Base-by-base conservation (phyloP, 148 eudicot genomes). In the Silene conica region DNA sequence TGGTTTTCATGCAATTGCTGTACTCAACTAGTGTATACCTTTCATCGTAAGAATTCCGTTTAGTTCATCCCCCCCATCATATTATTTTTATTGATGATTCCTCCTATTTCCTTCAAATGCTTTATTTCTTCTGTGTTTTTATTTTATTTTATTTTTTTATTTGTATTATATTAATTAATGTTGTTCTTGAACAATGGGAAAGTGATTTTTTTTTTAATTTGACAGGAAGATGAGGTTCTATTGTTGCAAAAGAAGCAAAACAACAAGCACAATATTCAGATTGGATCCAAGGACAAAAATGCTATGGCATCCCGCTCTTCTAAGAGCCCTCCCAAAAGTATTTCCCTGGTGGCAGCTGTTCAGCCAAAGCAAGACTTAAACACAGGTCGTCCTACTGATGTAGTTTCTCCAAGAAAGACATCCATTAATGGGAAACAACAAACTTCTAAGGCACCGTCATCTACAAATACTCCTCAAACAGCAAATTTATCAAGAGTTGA, bases 211-310 rank as follows among this genome's bases (percentile, higher is more conserved):
- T 63, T 78, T 48, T 8, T 48, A 48, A 10, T 74, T 73, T 60
- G 22, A 66, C 73, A 87, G 89, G 87, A 82, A 72, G 89, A 86
- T 54, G 90, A 81, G 79, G 79, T 77, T 10, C 79, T 79, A 2
- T 43, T 85, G 70, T 76, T 80, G 61, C 90, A 72, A 72, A 82
- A 77, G 78, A 87, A 85, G 68, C 80, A 46, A 43, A 82, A 72
- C 55, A 74, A 68, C 57, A 89, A 84, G 80, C 80, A 67, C 69
- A 82, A 74, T 25, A 65, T 58, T 75, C 85, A 87, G 70, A 23
- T 22, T 8, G 83, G 79, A 57, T 57, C 85, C 31, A 75, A 69
- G 76, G 86, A 81, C 63, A 83, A 75, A 80, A 71, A 56, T 19
- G 60, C 83, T 0, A 43, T 26, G 67, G 67, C 76, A 64, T 73